These are phyloP conservation scores for Clonostachys chloroleuca DNA, from an alignment of 2,329 filamentous ascomycete species.

Conservation along the genomic window DNA sequence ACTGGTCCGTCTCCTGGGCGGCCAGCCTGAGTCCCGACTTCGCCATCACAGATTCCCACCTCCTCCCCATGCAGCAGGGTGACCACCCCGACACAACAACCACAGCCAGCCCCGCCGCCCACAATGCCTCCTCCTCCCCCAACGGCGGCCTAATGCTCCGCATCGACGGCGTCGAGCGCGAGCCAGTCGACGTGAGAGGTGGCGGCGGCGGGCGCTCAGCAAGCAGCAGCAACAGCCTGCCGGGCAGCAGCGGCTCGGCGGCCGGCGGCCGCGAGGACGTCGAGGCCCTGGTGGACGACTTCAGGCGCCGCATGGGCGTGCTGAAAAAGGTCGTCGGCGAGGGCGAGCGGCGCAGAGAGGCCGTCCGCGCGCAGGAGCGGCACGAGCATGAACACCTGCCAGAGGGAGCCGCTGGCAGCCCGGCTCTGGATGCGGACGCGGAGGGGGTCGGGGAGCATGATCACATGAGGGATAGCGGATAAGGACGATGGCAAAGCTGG, in stretches of 20 bases:
- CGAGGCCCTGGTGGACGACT: constrained; percentile 46
- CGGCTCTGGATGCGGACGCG: constrained; percentile 1
- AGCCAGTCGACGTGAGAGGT: constrained; percentile 3
- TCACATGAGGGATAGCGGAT: background rate
- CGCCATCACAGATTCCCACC: constrained; percentile 46
- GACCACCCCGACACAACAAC: constrained; percentile 12
- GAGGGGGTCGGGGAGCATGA: background rate
- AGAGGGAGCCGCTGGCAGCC: constrained; percentile 4
- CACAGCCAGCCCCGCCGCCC: constrained; percentile 13
- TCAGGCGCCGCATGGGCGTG: constrained; percentile 51
- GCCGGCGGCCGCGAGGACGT: constrained; percentile 40
- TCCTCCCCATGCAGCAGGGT: constrained; percentile 36
- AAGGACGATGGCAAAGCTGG: too few species aligned
- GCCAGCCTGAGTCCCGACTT: constrained; percentile 73
- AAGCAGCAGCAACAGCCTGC: constrained; percentile 1
- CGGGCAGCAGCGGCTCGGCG: constrained; percentile 1
- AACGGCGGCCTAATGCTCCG: constrained; percentile 21
- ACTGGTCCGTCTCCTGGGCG: constrained; percentile 59
- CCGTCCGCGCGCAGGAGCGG: constrained; percentile 12
- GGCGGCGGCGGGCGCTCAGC: background rate
- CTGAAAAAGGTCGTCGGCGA: constrained; percentile 49
- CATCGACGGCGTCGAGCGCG: constrained; percentile 28
- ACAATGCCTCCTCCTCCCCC: constrained; percentile 7
- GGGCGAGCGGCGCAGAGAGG: constrained; percentile 36
- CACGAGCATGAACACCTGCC: background rate